Conservation (phyloP, 139 green algal species). For the Ettlia oleoabundans region DNA sequence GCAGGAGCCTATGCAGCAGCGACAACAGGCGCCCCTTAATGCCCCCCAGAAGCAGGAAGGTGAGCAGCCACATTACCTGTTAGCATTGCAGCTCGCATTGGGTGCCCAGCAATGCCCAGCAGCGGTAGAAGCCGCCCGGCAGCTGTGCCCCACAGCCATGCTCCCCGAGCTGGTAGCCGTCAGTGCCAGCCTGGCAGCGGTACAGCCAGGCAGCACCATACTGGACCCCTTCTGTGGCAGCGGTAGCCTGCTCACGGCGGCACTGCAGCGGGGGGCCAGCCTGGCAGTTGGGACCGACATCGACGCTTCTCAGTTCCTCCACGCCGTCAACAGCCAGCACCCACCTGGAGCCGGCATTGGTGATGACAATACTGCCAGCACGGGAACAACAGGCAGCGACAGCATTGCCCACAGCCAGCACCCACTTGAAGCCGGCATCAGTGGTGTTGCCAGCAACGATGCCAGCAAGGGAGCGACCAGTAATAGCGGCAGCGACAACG, state of each 20-base stretch:
- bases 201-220: not conserved
- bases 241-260: conserved; percentile 23
- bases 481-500: not conserved
- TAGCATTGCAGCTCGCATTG: not conserved
- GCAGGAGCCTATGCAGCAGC: not conserved
- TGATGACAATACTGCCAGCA: no score
- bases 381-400: not conserved
- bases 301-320: conserved; percentile 2
- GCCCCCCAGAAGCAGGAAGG: not conserved
- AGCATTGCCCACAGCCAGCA: not conserved
- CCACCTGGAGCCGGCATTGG: not conserved
- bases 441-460: not conserved
- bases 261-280: not conserved
- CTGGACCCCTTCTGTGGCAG: conserved; percentile 35
- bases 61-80: not conserved
- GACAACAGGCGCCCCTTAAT: not conserved
- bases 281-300: not conserved
- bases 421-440: no score
- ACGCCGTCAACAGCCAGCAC: not conserved
- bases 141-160: conserved; percentile 25
- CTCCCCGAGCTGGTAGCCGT: conserved; percentile 16
- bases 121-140: not conserved
- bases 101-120: not conserved
- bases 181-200: conserved; percentile 8
- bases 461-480: not conserved